Evolutionary conservation across 1,284 basidiomycete species (phyloP), one percentile per base, ranked within the genome.

Genomic region (Pseudozyma sp.): DNA sequence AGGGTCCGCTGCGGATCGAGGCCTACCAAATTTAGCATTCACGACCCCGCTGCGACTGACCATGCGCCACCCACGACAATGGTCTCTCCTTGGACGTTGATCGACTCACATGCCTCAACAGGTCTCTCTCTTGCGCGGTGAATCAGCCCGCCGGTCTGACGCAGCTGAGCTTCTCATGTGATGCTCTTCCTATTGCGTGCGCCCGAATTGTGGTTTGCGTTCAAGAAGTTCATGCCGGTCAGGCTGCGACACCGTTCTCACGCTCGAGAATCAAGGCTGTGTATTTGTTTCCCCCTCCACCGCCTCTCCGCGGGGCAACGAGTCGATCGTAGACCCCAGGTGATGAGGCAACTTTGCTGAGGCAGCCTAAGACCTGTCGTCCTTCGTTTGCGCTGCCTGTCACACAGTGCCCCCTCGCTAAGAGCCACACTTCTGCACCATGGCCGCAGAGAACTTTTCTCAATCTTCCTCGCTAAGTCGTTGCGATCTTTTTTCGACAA

Each of bases 321-420:
- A 6, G 25, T 3, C 3, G 25, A 31, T 31, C 25, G 25, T 31
- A 31, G 25, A 31, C 25, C 25, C 25, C 25, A 31, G 25, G 25
- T 31, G 25, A 31, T 31, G 25, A 31, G 25, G 25, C 25, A 31
- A 31, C 25, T 31, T 6, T 52, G 51, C 38, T 53, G 59, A 60
- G 43, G 59, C 50, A 60, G 51, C 52, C 14, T 52, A 43, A 59
- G 35, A 52, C 50, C 25, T 34, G 57, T 52, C 54, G 10, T 13
- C 4, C 16, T 35, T 36, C 21, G 14, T 31, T 43, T 14, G 13
- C 36, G 25, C 35, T 7, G 6, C 54, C 36, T 11, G 18, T 31
- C 25, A 31, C 25, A 31, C 25, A 3, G 25, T n/a, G 14, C n/a
- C 19, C 19, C 7, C 53, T 58, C 55, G 47, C 36, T 58, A 48